These are phyloP conservation scores for Brasenia schreberi DNA, from an alignment of 164 flowering plant species.

Conservation along the genomic window DNA sequence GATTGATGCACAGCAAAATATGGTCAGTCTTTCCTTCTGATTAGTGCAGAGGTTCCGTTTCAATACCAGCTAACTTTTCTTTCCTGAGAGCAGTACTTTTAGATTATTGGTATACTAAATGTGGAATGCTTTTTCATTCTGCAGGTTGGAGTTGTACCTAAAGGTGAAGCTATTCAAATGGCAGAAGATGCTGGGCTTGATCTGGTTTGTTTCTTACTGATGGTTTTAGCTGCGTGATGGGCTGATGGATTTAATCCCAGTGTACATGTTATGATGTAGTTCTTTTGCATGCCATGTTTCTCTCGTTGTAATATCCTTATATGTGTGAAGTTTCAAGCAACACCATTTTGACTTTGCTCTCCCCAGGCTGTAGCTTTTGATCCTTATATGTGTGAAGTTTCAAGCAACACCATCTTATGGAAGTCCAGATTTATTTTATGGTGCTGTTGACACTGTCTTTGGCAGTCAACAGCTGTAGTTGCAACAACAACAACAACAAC, in stretches of 20 bases:
- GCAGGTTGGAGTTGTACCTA: slow-evolving; percentile 69
- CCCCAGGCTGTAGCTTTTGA: not conserved
- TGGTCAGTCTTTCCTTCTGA: slow-evolving; percentile 31
- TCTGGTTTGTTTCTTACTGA: slow-evolving; percentile 32
- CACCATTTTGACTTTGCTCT: not conserved
- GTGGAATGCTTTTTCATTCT: slow-evolving; percentile 1
- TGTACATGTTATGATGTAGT: not conserved
- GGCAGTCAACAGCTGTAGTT: too few relatives aligned
- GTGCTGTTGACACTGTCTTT: too few relatives aligned
- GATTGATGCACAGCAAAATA: slow-evolving; percentile 63
- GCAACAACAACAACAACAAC: too few relatives aligned
- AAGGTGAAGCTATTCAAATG: slow-evolving; percentile 50
- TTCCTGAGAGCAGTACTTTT: not conserved
- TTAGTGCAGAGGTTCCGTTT: not conserved
- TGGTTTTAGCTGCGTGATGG: not conserved
- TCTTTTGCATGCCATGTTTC: not conserved
- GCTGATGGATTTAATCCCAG: not conserved
- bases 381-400: not conserved
- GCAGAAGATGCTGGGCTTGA: slow-evolving; percentile 79
- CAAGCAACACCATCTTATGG: too few relatives aligned
- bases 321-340: not conserved
- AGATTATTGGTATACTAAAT: not conserved
- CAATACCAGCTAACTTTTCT: not conserved
- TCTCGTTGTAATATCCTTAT: not conserved
- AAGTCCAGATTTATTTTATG: too few relatives aligned